Conservation (phyloP, 306 rosid genomes). For the Quercus variabilis region DNA sequence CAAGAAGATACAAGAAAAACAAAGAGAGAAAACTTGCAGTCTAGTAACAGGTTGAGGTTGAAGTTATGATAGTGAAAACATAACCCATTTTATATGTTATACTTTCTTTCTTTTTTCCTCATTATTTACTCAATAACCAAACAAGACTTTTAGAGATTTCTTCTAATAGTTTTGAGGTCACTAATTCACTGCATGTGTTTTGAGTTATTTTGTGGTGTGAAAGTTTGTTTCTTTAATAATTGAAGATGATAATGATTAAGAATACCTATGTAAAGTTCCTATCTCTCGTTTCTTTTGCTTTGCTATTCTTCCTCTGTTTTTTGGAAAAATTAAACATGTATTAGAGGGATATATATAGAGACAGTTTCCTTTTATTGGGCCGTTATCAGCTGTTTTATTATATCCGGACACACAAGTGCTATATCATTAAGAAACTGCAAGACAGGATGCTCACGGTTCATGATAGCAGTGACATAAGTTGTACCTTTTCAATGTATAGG, state of each 20-base stretch:
- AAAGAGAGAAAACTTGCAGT: neutral
- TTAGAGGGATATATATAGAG: too few relatives aligned
- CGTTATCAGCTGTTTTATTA: neutral
- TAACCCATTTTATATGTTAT: neutral
- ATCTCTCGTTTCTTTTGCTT: neutral
- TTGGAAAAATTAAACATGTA: too few relatives aligned
- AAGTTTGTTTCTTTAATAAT: too few relatives aligned
- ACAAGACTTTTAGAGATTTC: too few relatives aligned
- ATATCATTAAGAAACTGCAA: neutral
- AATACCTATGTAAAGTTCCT: too few relatives aligned
- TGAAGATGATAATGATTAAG: too few relatives aligned
- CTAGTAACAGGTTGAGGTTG: neutral
- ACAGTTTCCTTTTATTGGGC: too few relatives aligned
- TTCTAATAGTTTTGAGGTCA: too few relatives aligned
- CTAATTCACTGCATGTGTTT: too few relatives aligned
- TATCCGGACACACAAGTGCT: neutral
- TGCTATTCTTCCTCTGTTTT: neutral
- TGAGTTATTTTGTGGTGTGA: too few relatives aligned
- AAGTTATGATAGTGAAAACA: neutral
- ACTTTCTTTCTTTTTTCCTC: neutral
- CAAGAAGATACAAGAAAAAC: neutral
- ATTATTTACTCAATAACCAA: neutral
- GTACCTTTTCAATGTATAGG: conserved; percentile 47
- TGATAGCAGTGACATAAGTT: neutral
- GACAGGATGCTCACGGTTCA: neutral